Evolutionary conservation across 805 yeast species (phyloP).

Genomic region (Nakazawaea populi): DNA sequence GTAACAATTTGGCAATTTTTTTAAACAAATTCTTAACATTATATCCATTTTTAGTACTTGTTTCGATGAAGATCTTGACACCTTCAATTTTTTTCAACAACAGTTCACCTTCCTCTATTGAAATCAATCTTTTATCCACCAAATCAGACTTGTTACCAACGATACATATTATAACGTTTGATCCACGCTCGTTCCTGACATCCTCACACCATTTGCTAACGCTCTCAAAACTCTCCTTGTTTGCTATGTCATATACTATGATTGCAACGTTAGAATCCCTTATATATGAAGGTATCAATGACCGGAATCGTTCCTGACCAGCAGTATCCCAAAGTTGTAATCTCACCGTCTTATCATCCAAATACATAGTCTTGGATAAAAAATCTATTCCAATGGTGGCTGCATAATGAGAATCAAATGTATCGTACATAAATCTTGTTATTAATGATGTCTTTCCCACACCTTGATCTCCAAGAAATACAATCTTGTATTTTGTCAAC

Average conservation of each 20-base stretch:
- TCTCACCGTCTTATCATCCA: constrained; percentile 92
- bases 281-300: constrained; percentile 91
- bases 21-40: constrained; percentile 88
- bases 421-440: constrained; percentile 97
- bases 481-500: constrained; percentile 76
- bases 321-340: constrained; percentile 98
- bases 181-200: constrained; percentile 88
- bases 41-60: constrained; percentile 92
- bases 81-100: constrained; percentile 59
- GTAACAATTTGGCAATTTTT: constrained; percentile 84
- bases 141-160: constrained; percentile 93
- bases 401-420: constrained; percentile 92
- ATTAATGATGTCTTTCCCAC: constrained; percentile 96
- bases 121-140: constrained; percentile 72
- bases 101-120: constrained; percentile 78
- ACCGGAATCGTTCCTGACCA: constrained; percentile 93
- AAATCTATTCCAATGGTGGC: constrained; percentile 98
- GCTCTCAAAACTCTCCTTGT: constrained; percentile 75
- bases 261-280: constrained; percentile 97
- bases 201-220: constrained; percentile 92
- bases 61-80: constrained; percentile 81
- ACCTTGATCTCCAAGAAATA: constrained; percentile 94
- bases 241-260: constrained; percentile 90
- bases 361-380: constrained; percentile 85
- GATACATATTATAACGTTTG: constrained; percentile 78